Percentiles rank a stretch among this genome's conserved stretches.
phyloP scores from a whole-genome alignment of 2,329 filamentous ascomycete genomes.

The Mariannaea sp. region DNA sequence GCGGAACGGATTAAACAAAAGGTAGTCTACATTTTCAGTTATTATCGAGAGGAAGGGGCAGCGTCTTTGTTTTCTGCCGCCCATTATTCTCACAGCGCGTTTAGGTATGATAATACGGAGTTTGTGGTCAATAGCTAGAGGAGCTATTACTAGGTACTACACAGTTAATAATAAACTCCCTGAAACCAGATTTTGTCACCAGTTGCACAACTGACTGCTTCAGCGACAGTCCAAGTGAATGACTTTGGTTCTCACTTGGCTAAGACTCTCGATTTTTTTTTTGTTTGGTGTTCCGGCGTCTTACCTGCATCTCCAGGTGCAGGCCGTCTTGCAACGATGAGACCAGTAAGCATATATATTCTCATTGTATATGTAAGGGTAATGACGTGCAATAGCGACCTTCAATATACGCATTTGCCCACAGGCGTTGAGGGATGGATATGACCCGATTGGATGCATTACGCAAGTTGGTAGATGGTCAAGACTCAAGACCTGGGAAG shows the following conservation, averaged over 20 bases:
- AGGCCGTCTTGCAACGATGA: no score
- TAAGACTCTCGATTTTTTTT: no score
- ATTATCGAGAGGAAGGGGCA: not conserved
- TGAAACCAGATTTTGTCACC: not conserved
- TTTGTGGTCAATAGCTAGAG: slow-evolving; percentile 20
- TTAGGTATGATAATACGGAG: slow-evolving; percentile 10
- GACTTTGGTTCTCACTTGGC: no score
- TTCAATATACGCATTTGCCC: not conserved
- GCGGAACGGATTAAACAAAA: not conserved
- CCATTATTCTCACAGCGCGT: slow-evolving; percentile 3
- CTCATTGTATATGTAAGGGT: no score
- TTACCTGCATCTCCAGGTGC: no score
- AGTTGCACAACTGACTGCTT: no score
- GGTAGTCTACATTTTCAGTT: not conserved
- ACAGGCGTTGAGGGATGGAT: not conserved
- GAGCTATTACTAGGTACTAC: slow-evolving; percentile 20
- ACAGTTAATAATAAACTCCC: slow-evolving; percentile 19
- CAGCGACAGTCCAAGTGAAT: no score
- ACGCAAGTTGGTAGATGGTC: no score
- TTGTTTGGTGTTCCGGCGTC: no score
- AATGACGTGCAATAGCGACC: no score
- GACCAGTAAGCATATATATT: no score
- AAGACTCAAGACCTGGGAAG: no score
- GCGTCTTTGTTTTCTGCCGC: not conserved
- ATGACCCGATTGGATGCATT: not conserved